These are phyloP conservation scores for Kluyveromyces marxianus DNA, from an alignment of 1,139 yeast genomes.

Conservation along the genomic window DNA sequence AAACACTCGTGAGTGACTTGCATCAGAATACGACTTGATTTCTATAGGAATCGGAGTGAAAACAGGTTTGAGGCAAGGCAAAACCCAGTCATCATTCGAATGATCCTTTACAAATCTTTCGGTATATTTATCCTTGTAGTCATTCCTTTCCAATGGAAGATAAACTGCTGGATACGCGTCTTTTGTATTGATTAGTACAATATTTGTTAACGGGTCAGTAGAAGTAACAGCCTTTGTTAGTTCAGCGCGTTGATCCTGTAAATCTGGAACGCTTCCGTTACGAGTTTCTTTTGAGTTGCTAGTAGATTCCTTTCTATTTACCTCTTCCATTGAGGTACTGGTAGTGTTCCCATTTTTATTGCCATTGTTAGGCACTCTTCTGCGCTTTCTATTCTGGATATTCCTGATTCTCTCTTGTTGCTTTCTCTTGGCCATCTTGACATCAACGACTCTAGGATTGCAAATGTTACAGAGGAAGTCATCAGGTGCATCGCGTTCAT, in stretches of 20 bases:
- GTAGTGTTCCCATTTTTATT: neutral
- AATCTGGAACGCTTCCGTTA: neutral
- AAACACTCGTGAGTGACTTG: conserved; percentile 35
- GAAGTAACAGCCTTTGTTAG: conserved; percentile 10
- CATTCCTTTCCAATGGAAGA: conserved; percentile 40
- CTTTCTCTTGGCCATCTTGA: conserved; percentile 42
- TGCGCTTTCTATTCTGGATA: conserved; percentile 21
- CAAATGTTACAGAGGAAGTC: conserved; percentile 78
- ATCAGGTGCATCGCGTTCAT: conserved; percentile 74
- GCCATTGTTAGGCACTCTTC: conserved; percentile 13
- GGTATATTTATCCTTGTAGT: conserved; percentile 37
- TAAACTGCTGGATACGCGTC: conserved; percentile 47
- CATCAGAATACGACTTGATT: conserved; percentile 32
- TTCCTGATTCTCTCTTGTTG: conserved; percentile 37
- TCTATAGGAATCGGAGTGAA: conserved; percentile 20
- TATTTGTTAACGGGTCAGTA: conserved; percentile 22
- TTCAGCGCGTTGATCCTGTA: conserved; percentile 2
- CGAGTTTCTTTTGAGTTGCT: neutral
- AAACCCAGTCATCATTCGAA: conserved; percentile 26
- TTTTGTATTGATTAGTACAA: conserved; percentile 27
- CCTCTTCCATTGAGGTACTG: conserved; percentile 4
- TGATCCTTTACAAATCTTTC: conserved; percentile 26
- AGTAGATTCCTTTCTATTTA: neutral
- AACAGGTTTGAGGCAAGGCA: conserved; percentile 14
- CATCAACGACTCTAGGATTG: conserved; percentile 54